These are phyloP conservation scores for Fraxinus cuspidata DNA, from an alignment of 257 asterid species.

Conservation along the genomic window DNA sequence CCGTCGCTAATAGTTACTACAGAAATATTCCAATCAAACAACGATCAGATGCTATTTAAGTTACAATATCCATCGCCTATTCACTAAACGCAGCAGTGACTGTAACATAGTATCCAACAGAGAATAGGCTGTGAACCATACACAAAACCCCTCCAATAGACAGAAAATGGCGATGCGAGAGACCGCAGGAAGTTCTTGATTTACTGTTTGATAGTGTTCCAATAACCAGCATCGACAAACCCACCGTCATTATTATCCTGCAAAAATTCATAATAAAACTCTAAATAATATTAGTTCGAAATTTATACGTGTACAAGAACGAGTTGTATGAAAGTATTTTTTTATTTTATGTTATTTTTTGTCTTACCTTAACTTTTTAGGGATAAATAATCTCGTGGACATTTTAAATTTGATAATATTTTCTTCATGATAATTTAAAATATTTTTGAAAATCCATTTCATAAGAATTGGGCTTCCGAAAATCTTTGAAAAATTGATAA, in stretches of 20 bases:
- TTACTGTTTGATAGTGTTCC: slow-evolving; percentile 72
- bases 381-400: background rate
- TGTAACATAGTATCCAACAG: slow-evolving; percentile 69
- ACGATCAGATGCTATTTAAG: too few relatives aligned
- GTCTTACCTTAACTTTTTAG: background rate
- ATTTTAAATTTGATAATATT: too few relatives aligned
- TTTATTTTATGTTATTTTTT: too few relatives aligned
- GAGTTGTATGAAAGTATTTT: too few relatives aligned
- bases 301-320: too few relatives aligned
- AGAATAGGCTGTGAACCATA: slow-evolving; percentile 63
- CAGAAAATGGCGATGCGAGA: slow-evolving; percentile 68
- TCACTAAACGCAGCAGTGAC: slow-evolving; percentile 34
- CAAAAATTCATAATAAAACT: background rate
- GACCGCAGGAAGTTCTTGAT: slow-evolving; percentile 76
- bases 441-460: too few relatives aligned
- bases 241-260: slow-evolving; percentile 74
- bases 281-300: too few relatives aligned
- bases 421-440: too few relatives aligned
- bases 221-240: slow-evolving; percentile 60
- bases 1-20: too few relatives aligned
- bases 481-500: too few relatives aligned
- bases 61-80: background rate
- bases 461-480: too few relatives aligned
- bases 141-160: slow-evolving; percentile 76
- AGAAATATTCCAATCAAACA: too few relatives aligned